Base-by-base conservation (phyloP, 306 rosid species). In the Elaeagnus macrophylla region DNA sequence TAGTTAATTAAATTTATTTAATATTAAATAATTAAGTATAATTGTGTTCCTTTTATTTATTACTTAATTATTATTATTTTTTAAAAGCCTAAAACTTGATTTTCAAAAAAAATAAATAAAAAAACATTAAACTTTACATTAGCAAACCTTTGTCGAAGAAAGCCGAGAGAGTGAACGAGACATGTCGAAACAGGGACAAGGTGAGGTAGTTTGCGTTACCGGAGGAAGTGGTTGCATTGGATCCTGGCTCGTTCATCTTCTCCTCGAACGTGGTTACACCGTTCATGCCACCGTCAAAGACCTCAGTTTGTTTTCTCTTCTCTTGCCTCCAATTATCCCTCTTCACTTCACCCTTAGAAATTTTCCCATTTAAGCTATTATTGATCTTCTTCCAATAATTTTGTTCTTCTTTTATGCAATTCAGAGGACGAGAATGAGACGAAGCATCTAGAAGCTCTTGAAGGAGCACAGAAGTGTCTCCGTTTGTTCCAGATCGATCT, bases 151-250 rank as follows among this genome's bases (percentile, higher is more conserved):
- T n/a, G n/a, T n/a, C n/a, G n/a, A n/a, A n/a, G n/a, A n/a, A n/a
- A n/a, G n/a, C n/a, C n/a, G n/a, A n/a, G n/a, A n/a, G n/a, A n/a
- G n/a, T n/a, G n/a, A n/a, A n/a, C n/a, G n/a, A n/a, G n/a, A n/a
- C n/a, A n/a, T n/a, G 75, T 57, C 74, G 53, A 56, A 43, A 25
- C 57, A 54, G 58, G 65, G 74, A 20, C 57, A 54, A 58, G 65
- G 74, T 25, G 74, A 78, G 40, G 46, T 75, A 32, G 97, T 90
- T 0, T 90, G 94, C 70, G 97, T 90, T 35, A 86, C 97, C 49
- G 97, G 97, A 14, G 95, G 72, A 52, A 86, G 97, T 32, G 95
- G 97, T 40, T 68, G 79, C 70, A 90, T 90, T 2, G 95, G 97
- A 11, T 86, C 97, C 10, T 90, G 94, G 83, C 68, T 90, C 10